phyloP scores from a whole-genome alignment of 1,139 yeast species.

The Candida gigantensis region DNA sequence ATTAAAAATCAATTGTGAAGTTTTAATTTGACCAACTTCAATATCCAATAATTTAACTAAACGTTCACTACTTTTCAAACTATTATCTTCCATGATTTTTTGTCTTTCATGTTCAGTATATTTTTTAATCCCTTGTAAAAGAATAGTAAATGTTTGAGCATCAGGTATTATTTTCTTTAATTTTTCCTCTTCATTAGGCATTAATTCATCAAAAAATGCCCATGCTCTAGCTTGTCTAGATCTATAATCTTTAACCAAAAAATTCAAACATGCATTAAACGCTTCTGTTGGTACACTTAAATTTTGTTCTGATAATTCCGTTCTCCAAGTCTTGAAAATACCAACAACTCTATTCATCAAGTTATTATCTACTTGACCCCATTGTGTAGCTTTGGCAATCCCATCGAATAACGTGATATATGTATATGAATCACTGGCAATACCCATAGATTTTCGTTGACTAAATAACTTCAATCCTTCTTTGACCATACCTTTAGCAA shows the following conservation, averaged over 20 bases:
- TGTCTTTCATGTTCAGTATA: constrained; percentile 22
- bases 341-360: constrained; percentile 25
- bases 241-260: constrained; percentile 35
- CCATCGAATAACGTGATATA: constrained; percentile 61
- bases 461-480: constrained; percentile 50
- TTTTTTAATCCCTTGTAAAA: constrained; percentile 38
- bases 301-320: constrained; percentile 16
- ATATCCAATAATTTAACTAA: constrained; percentile 25
- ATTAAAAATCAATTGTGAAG: constrained; percentile 30
- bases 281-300: constrained; percentile 23
- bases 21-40: constrained; percentile 30
- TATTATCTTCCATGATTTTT: constrained; percentile 17
- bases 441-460: constrained; percentile 62
- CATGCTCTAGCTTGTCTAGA: constrained; percentile 40
- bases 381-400: constrained; percentile 41
- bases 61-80: constrained; percentile 22
- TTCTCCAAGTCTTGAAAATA: constrained; percentile 22
- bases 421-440: constrained; percentile 54
- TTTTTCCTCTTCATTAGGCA: constrained; percentile 19
- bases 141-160: constrained; percentile 41
- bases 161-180: constrained; percentile 27
- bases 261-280: constrained; percentile 42
- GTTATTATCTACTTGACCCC: constrained; percentile 33
- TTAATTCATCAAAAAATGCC: constrained; percentile 37
- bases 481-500: constrained; percentile 40